A percentile compares a stretch with the other conserved stretches of the same genome.
Conservation (phyloP, 2,329 filamentous ascomycete species). For the Sporothrix brasiliensis region DNA sequence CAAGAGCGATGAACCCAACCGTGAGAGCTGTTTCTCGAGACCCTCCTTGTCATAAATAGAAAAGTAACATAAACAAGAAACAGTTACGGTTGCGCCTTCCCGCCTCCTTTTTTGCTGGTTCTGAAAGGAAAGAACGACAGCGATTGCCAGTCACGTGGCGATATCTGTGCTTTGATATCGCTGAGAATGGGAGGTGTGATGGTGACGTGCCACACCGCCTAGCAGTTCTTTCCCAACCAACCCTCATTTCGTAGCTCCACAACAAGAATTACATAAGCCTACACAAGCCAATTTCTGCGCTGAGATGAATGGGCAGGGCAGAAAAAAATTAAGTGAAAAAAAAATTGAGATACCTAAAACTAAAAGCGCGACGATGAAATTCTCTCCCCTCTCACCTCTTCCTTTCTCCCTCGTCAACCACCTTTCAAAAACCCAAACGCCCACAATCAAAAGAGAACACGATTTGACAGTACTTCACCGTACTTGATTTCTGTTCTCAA, state of each 20-base stretch:
- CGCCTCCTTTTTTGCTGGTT: not conserved
- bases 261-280: conserved; percentile 27
- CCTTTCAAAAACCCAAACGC: conserved; percentile 50
- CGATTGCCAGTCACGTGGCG: conserved; percentile 12
- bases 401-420: conserved; percentile 42
- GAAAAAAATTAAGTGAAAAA: conserved; percentile 30
- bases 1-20: conserved; percentile 19
- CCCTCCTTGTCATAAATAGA: not conserved
- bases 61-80: not conserved
- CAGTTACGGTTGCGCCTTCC: not conserved
- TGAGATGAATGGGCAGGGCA: conserved; percentile 27
- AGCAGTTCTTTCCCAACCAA: conserved; percentile 7
- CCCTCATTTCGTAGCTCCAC: conserved; percentile 26
- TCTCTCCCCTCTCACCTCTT: conserved; percentile 30
- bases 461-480: conserved; percentile 54
- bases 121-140: not conserved
- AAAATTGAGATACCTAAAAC: conserved; percentile 31
- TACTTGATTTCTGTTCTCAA: conserved; percentile 64
- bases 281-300: conserved; percentile 27
- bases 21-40: conserved; percentile 17
- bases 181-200: not conserved
- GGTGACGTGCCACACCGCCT: conserved; percentile 23
- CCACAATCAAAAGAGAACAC: conserved; percentile 38
- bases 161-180: not conserved
- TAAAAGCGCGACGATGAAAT: conserved; percentile 33